Conservation (phyloP, 78 protist species). For the Isochrysis galbana region DNA sequence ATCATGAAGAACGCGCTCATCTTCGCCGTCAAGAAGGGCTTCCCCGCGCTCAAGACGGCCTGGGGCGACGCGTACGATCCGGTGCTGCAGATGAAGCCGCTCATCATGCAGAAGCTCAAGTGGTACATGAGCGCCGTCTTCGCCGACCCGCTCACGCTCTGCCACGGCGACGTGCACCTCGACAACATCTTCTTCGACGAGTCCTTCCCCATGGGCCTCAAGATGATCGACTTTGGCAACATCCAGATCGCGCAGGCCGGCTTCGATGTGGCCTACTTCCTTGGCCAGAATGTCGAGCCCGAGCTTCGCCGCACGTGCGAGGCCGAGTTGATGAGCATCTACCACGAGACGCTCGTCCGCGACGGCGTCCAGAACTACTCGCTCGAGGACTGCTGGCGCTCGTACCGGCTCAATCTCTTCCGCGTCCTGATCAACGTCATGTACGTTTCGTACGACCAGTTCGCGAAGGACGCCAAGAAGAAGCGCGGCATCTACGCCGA, state of each 20-base stretch:
- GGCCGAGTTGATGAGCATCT: background rate
- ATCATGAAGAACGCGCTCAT: background rate
- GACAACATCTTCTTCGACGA: constrained; percentile 25
- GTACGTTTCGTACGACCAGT: background rate
- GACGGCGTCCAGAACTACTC: background rate
- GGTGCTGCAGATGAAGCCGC: background rate
- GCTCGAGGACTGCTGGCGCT: background rate
- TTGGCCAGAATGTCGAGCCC: background rate
- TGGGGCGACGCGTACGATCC: background rate
- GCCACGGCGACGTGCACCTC: constrained; percentile 15
- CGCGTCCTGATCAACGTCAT: constrained; percentile 9
- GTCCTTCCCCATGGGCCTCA: background rate
- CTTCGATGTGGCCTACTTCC: background rate
- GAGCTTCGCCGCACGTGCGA: background rate
- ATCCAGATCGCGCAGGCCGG: background rate
- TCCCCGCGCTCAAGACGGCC: background rate
- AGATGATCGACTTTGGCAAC: background rate
- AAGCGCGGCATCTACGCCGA: background rate
- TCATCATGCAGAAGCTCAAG: background rate
- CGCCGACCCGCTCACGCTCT: background rate
- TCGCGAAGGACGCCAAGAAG: background rate
- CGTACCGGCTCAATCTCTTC: background rate
- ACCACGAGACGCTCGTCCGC: background rate
- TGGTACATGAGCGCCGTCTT: background rate
- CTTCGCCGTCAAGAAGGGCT: background rate